phyloP scores from a whole-genome alignment of 176 grass and related monocot genomes.

The Ampelocalamus luodianensis region DNA sequence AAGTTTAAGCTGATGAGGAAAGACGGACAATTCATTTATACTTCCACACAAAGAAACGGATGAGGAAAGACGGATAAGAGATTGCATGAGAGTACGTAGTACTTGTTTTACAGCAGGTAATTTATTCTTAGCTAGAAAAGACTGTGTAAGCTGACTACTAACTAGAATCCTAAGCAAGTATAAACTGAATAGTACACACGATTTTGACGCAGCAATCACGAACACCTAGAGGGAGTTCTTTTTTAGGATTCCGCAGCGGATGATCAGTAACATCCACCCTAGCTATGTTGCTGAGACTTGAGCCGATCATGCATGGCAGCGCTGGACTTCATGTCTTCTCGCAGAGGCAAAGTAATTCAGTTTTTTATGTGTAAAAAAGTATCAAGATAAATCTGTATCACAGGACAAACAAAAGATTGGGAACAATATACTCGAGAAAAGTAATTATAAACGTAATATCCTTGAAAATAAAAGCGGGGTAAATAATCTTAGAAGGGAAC shows the following conservation, averaged over 20 bases:
- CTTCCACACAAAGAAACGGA: too few species aligned
- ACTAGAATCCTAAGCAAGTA: background rate
- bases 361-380: background rate
- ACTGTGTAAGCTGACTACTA: background rate
- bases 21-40: too few species aligned
- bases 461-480: background rate
- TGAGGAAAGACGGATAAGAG: too few species aligned
- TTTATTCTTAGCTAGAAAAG: background rate
- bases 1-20: too few species aligned
- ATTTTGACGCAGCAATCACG: background rate
- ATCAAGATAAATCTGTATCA: background rate
- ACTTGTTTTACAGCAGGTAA: background rate
- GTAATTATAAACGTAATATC: background rate
- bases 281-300: background rate
- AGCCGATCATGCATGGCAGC: background rate
- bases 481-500: background rate
- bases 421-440: background rate
- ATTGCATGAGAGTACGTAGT: background rate
- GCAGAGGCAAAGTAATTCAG: background rate
- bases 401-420: background rate
- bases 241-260: background rate
- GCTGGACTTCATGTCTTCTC: background rate
- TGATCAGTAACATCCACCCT: constrained; percentile 16
- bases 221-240: background rate
- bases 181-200: background rate